Evolutionary conservation across 1,139 yeast species (phyloP).

Genomic region (Suhomyces maxii): DNA sequence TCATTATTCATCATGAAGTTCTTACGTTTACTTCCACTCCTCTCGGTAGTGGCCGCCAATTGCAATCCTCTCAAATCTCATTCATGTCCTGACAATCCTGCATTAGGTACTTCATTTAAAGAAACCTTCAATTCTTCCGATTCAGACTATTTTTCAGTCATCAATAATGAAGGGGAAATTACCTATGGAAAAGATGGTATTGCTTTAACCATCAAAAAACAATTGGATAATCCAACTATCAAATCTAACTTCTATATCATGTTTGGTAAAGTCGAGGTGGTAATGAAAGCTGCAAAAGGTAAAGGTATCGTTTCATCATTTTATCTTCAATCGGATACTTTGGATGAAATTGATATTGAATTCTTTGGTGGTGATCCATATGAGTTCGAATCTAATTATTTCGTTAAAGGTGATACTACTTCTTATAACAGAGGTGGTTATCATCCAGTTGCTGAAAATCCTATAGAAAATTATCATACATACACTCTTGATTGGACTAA

Average conservation of each 20-base stretch:
- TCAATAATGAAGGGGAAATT: constrained; percentile 29
- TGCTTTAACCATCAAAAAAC: constrained; percentile 54
- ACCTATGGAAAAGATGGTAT: constrained; percentile 47
- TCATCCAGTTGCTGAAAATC: constrained; percentile 54
- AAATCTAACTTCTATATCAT: constrained; percentile 76
- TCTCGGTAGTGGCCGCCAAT: constrained; percentile 13
- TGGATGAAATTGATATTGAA: constrained; percentile 86
- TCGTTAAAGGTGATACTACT: constrained; percentile 73
- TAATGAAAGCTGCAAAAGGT: constrained; percentile 71
- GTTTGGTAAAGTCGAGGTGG: constrained; percentile 82
- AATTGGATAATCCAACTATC: constrained; percentile 74
- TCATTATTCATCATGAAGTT: neutral
- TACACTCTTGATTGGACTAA: constrained; percentile 83
- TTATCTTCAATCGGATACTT: constrained; percentile 79
- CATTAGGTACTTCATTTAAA: constrained; percentile 54
- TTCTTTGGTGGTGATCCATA: constrained; percentile 76
- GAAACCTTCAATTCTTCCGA: constrained; percentile 46
- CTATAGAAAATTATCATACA: constrained; percentile 58
- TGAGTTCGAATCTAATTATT: constrained; percentile 78
- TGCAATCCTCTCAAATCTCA: constrained; percentile 36
- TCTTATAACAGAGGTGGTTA: constrained; percentile 80
- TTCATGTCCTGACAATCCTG: constrained; percentile 46
- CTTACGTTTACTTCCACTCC: constrained; percentile 1
- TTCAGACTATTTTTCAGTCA: constrained; percentile 40
- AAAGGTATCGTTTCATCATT: constrained; percentile 76